phyloP scores from a whole-genome alignment of 2,329 filamentous ascomycete species.

The Trichoderma polysporum region DNA sequence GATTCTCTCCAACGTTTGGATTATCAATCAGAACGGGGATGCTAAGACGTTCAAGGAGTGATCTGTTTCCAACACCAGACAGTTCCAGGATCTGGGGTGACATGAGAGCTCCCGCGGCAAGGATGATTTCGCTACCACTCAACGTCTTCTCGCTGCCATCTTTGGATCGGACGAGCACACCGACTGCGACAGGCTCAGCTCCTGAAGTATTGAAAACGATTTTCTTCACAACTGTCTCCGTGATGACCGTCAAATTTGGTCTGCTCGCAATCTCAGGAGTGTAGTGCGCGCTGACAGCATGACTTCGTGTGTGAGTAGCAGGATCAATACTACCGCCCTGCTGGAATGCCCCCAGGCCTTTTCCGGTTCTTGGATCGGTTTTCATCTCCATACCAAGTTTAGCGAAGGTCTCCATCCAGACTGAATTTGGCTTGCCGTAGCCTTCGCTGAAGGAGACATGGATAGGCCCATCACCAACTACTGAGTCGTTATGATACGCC shows the following conservation, averaged over 20 bases:
- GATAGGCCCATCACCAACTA: conserved; percentile 37
- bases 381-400: conserved; percentile 35
- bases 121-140: conserved; percentile 37
- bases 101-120: conserved; percentile 24
- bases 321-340: conserved; percentile 35
- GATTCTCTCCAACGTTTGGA: conserved; percentile 41
- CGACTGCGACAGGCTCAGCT: conserved; percentile 32
- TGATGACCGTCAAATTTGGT: conserved; percentile 37
- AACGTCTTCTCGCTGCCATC: conserved; percentile 38
- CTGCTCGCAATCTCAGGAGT: conserved; percentile 33
- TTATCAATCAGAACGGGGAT: conserved; percentile 38
- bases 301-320: conserved; percentile 34
- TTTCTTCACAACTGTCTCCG: conserved; percentile 36
- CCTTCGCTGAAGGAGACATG: conserved; percentile 39
- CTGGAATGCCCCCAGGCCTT: conserved; percentile 35
- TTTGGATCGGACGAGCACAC: conserved; percentile 33
- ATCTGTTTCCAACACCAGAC: conserved; percentile 35
- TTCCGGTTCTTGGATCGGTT: conserved; percentile 34
- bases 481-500: conserved; percentile 34
- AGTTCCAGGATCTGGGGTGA: conserved; percentile 33
- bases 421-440: conserved; percentile 34
- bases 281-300: conserved; percentile 37
- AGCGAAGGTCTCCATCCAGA: conserved; percentile 40
- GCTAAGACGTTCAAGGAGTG: conserved; percentile 33
- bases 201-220: conserved; percentile 30